Conservation (phyloP, 2,329 filamentous ascomycete genomes). For the Hansfordia pulvinata region DNA sequence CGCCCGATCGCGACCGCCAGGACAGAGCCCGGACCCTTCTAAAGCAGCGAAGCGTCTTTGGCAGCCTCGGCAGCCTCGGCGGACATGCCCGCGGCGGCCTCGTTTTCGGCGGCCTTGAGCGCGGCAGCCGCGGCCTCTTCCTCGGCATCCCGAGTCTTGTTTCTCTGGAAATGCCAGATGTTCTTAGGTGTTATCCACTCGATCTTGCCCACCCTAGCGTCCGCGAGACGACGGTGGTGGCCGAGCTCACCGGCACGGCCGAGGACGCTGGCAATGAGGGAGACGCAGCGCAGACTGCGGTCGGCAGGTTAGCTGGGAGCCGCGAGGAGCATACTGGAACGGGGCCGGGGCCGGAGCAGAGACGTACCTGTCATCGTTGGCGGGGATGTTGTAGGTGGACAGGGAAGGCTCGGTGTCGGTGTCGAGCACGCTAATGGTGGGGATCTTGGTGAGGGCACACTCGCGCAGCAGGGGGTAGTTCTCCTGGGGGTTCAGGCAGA, state of each 20-base stretch:
- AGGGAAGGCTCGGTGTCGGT: conserved; percentile 85
- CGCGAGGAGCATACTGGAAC: background rate
- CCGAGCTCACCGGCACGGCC: conserved; percentile 75
- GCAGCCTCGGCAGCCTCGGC: too few relatives aligned
- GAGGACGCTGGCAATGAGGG: conserved; percentile 73
- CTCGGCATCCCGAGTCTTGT: conserved; percentile 8
- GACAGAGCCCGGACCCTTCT: too few relatives aligned
- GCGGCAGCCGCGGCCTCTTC: background rate
- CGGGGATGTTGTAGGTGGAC: conserved; percentile 93
- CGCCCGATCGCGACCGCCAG: too few relatives aligned
- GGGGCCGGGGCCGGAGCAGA: background rate
- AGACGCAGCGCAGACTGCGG: conserved; percentile 61
- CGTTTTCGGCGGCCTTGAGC: background rate
- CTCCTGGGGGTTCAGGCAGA: conserved; percentile 85
- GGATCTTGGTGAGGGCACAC: conserved; percentile 76
- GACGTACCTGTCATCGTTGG: conserved; percentile 81
- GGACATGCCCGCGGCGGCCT: too few relatives aligned
- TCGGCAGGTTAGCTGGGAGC: background rate
- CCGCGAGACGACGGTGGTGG: conserved; percentile 49
- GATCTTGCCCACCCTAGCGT: conserved; percentile 47
- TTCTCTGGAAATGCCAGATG: conserved; percentile 23
- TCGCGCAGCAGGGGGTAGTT: conserved; percentile 86
- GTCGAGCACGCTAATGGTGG: conserved; percentile 89
- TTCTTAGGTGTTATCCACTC: conserved; percentile 42
- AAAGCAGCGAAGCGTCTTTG: too few relatives aligned